Conservation (phyloP, 2,329 filamentous ascomycete genomes). For the Colletotrichum melonis region DNA sequence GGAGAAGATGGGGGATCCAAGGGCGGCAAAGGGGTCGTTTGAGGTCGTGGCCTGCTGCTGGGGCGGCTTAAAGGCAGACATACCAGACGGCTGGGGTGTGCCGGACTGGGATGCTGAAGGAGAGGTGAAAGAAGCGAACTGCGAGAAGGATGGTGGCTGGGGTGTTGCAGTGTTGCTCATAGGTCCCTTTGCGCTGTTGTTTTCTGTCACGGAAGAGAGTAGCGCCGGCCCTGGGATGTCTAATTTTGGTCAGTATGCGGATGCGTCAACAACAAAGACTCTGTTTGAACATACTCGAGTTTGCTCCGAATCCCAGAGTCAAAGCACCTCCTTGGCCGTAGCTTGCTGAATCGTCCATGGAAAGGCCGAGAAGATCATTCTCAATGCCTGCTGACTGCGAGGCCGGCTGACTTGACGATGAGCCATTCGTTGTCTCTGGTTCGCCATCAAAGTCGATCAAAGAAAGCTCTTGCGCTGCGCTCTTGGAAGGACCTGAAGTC, state of each 20-base stretch:
- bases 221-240: conserved; percentile 74
- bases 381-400: conserved; percentile 77
- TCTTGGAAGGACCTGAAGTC: conserved; percentile 57
- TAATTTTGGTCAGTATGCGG: conserved; percentile 48
- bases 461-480: conserved; percentile 80
- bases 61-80: conserved; percentile 58
- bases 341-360: conserved; percentile 74
- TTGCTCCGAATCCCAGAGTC: conserved; percentile 80
- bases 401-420: conserved; percentile 47
- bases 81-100: conserved; percentile 63
- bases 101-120: conserved; percentile 62
- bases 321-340: conserved; percentile 86
- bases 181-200: conserved; percentile 66
- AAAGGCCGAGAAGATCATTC: conserved; percentile 90
- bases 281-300: conserved; percentile 65
- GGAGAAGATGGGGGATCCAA: conserved; percentile 52
- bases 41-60: conserved; percentile 51
- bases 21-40: conserved; percentile 58
- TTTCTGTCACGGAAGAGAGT: conserved; percentile 72
- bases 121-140: conserved; percentile 67
- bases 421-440: conserved; percentile 60
- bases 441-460: conserved; percentile 90
- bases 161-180: conserved; percentile 43
- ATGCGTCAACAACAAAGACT: neutral
- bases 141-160: conserved; percentile 61